phyloP scores from a whole-genome alignment of 129 eudicot species.

The Scalesia atractyloides region DNA sequence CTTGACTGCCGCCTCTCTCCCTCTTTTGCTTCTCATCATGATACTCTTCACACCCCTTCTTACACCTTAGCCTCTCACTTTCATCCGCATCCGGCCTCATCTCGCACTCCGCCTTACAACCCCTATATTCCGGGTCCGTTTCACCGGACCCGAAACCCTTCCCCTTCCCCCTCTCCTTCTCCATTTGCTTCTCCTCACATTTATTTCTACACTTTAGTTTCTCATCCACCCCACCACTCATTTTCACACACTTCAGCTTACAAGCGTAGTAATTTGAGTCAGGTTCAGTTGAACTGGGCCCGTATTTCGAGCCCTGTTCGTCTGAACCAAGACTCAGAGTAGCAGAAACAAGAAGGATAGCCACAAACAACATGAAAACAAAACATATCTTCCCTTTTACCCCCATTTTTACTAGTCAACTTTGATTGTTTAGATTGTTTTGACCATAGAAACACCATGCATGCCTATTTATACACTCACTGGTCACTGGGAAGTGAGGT shows the following conservation, averaged over 20 bases:
- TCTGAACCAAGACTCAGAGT: conserved; percentile 10
- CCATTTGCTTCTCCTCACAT: too few relatives aligned
- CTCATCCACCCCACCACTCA: too few relatives aligned
- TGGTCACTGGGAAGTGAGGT: not conserved
- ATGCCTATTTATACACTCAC: not conserved
- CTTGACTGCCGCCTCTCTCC: conserved; percentile 10
- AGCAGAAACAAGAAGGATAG: conserved; percentile 27
- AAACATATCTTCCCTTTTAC: conserved; percentile 29
- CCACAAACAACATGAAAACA: conserved; percentile 21
- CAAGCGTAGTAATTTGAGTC: too few relatives aligned
- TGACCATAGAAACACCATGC: not conserved
- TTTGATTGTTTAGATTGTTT: not conserved
- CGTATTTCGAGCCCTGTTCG: too few relatives aligned
- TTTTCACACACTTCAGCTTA: too few relatives aligned
- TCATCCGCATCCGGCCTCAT: conserved; percentile 1
- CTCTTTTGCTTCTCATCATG: conserved; percentile 27
- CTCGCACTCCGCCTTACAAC: conserved; percentile 47
- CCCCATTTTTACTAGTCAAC: not conserved
- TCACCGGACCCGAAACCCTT: not conserved
- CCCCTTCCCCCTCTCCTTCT: too few relatives aligned
- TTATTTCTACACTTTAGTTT: too few relatives aligned
- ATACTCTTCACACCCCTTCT: conserved; percentile 34
- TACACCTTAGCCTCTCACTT: conserved; percentile 19
- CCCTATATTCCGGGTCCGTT: conserved; percentile 41
- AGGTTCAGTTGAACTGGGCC: too few relatives aligned